Conservation (phyloP, 306 rosid species). For the Glycine soja region DNA sequence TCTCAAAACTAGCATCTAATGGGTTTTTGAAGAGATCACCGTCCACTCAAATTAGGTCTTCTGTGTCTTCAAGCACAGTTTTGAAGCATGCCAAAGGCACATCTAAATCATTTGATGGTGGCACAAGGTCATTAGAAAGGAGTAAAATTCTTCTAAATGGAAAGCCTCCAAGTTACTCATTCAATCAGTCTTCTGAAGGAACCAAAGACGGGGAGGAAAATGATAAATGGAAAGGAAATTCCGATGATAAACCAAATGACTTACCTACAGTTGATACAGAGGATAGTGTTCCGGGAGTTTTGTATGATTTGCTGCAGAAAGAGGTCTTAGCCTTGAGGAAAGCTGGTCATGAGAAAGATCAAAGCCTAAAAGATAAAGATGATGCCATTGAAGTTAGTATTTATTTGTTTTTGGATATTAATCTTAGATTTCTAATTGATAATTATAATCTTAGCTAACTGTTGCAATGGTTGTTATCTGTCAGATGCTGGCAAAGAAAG, state of each 20-base stretch:
- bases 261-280: slow-evolving; percentile 66
- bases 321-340: slow-evolving; percentile 92
- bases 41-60: slow-evolving; percentile 73
- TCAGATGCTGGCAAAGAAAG: slow-evolving; percentile 98
- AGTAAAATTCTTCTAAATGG: slow-evolving; percentile 86
- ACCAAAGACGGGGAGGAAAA: slow-evolving; percentile 64
- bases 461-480: slow-evolving; percentile 43
- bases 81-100: slow-evolving; percentile 97
- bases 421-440: slow-evolving; percentile 31
- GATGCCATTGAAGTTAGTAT: slow-evolving; percentile 91
- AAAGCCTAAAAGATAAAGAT: slow-evolving; percentile 94
- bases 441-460: slow-evolving; percentile 25
- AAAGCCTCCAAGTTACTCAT: slow-evolving; percentile 68
- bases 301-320: slow-evolving; percentile 94
- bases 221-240: slow-evolving; percentile 74
- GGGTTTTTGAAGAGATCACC: slow-evolving; percentile 89
- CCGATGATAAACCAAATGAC: slow-evolving; percentile 82
- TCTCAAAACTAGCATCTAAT: slow-evolving; percentile 76
- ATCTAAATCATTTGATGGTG: slow-evolving; percentile 98
- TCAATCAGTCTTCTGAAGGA: slow-evolving; percentile 83
- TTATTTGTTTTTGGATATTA: slow-evolving; percentile 40
- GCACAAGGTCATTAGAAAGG: slow-evolving; percentile 92
- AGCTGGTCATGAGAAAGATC: slow-evolving; percentile 98
- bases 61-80: slow-evolving; percentile 82
- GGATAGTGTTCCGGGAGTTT: slow-evolving; percentile 85